Evolutionary conservation across 768 basidiomycete species (phyloP).

Genomic region (Phylloporus arenicola): DNA sequence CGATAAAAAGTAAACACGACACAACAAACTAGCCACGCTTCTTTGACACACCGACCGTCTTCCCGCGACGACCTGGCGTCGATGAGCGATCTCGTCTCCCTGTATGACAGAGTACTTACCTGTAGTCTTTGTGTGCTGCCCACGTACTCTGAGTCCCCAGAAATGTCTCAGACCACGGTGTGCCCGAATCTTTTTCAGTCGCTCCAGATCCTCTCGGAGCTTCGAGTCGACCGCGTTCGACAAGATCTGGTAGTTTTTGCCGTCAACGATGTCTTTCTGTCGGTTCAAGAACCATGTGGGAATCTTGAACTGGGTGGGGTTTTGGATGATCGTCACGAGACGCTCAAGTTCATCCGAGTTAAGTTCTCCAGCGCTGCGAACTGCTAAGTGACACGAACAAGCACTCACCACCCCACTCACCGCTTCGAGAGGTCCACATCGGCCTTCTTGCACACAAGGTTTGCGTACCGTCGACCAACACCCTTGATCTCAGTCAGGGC

Average conservation of each 20-base stretch:
- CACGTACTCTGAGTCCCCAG: constrained; percentile 94
- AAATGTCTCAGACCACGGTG: constrained; percentile 91
- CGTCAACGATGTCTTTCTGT: constrained; percentile 96
- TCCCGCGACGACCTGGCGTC: constrained; percentile 77
- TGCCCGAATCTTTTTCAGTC: constrained; percentile 97
- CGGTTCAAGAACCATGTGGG: constrained; percentile 99
- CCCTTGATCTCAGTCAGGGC: constrained; percentile 99
- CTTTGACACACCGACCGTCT: constrained; percentile 96
- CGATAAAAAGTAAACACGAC: constrained; percentile 2
- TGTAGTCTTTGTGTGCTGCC: constrained; percentile 99
- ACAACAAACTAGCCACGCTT: constrained; percentile 52
- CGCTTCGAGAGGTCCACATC: constrained; percentile 98
- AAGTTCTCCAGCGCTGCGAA: constrained; percentile 87
- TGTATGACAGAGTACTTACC: constrained; percentile 43
- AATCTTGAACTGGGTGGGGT: constrained; percentile 99
- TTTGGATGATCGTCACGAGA: constrained; percentile 98
- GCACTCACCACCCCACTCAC: constrained; percentile 43
- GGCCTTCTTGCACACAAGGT: constrained; percentile 99
- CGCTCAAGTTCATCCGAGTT: constrained; percentile 99
- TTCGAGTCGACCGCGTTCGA: constrained; percentile 98
- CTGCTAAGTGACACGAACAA: constrained; percentile 1
- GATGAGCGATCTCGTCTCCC: neutral
- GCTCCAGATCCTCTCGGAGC: constrained; percentile 95
- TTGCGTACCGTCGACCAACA: constrained; percentile 97
- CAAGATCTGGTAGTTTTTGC: constrained; percentile 92